These are phyloP conservation scores for Trichoderma gamsii DNA, from an alignment of 495 filamentous ascomycete species.

Conservation along the genomic window DNA sequence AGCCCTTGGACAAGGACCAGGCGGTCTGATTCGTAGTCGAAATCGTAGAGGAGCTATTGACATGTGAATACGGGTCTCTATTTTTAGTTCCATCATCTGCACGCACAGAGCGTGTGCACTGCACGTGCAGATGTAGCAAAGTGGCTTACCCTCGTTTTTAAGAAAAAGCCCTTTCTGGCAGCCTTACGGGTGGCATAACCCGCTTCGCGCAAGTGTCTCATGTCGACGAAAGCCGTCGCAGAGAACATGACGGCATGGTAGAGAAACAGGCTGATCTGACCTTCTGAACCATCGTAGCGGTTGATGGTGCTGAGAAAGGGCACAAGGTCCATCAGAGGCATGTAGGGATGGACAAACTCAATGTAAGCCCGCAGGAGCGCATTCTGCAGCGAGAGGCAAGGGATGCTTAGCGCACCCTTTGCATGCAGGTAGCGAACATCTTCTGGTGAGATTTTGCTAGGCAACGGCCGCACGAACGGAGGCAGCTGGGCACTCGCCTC, in stretches of 20 bases:
- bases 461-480: conserved; percentile 65
- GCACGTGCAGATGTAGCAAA: neutral
- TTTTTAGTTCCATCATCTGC: neutral
- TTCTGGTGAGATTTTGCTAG: conserved; percentile 59
- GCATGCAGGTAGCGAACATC: conserved; percentile 68
- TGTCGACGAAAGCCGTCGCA: conserved; percentile 69
- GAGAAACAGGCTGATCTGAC: conserved; percentile 66
- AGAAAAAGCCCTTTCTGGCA: conserved; percentile 74
- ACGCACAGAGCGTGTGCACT: neutral
- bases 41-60: conserved; percentile 61
- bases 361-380: conserved; percentile 69
- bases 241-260: conserved; percentile 83
- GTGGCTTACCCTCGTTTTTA: conserved; percentile 63
- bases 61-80: conserved; percentile 21
- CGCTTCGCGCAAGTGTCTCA: conserved; percentile 58
- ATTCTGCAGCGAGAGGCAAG: conserved; percentile 59
- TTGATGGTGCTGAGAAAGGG: conserved; percentile 64
- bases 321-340: conserved; percentile 76
- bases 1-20: conserved; percentile 77
- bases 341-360: conserved; percentile 81
- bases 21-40: conserved; percentile 78
- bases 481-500: conserved; percentile 44
- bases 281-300: conserved; percentile 56
- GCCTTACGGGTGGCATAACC: conserved; percentile 65
- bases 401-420: conserved; percentile 71